Conservation (phyloP, 176 grass and related monocot species). For the Elaeis guineensis region DNA sequence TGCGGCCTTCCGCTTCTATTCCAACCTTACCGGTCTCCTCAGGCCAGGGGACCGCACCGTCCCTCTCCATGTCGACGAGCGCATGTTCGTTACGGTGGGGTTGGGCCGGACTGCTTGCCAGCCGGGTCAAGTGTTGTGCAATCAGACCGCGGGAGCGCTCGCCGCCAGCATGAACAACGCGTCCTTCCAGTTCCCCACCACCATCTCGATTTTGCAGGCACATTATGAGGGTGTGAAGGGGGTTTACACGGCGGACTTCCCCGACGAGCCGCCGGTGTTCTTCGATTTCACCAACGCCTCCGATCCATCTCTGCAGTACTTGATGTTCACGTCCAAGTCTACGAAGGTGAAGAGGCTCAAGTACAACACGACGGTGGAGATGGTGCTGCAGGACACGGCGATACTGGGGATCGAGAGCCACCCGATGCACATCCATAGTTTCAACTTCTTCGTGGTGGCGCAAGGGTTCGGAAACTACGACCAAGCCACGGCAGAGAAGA, state of each 20-base stretch:
- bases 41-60: conserved; percentile 14
- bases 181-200: conserved; percentile 40
- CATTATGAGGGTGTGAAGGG: conserved; percentile 4
- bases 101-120: conserved; percentile 24
- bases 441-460: conserved; percentile 55
- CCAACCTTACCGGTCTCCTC: conserved; percentile 28
- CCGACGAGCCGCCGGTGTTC: conserved; percentile 24
- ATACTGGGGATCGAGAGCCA: conserved; percentile 56
- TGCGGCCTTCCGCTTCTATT: conserved; percentile 38
- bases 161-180: conserved; percentile 59
- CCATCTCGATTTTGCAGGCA: conserved; percentile 37
- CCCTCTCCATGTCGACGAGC: conserved; percentile 37
- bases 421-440: conserved; percentile 56
- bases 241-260: conserved; percentile 58
- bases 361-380: conserved; percentile 51
- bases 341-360: conserved; percentile 39
- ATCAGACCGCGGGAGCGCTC: background rate
- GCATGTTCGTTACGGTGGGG: conserved; percentile 49
- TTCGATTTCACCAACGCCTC: conserved; percentile 47
- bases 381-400: conserved; percentile 66
- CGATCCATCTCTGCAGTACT: too few species aligned
- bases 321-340: conserved; percentile 10
- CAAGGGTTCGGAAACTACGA: conserved; percentile 63
- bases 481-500: background rate
- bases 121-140: conserved; percentile 3